Evolutionary conservation across 257 asterid genomes (phyloP).

Genomic region (Scutellaria barbata): DNA sequence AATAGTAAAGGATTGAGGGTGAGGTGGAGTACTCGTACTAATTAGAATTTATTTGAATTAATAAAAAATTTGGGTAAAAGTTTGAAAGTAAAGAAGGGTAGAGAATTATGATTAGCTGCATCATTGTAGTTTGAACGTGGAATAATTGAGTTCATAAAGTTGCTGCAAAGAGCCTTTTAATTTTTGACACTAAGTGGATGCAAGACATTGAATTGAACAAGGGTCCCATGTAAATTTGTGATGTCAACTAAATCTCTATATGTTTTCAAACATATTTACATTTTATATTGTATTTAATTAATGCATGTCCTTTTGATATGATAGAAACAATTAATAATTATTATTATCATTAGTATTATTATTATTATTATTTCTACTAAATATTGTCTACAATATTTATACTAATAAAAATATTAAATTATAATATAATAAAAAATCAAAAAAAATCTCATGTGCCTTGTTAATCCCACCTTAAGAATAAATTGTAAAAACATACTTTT

Average conservation of each 20-base stretch:
- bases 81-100: constrained; percentile 15
- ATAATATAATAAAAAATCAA: no score
- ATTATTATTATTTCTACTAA: no score
- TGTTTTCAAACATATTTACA: background rate
- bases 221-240: constrained; percentile 24
- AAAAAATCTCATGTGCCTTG: no score
- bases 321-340: no score
- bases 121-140: constrained; percentile 47
- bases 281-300: background rate
- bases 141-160: constrained; percentile 38
- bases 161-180: constrained; percentile 40
- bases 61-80: background rate
- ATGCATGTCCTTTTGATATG: no score
- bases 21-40: background rate
- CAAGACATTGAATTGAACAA: constrained; percentile 29
- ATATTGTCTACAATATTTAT: no score
- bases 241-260: no score
- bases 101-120: constrained; percentile 27
- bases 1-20: background rate
- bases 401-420: no score
- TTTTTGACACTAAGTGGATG: constrained; percentile 33
- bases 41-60: constrained; percentile 5
- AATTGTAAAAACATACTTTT: no score
- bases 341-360: no score
- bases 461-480: no score